Percentiles rank a stretch among this genome's conserved stretches.
Evolutionary conservation across 208 protist species (phyloP).

Genomic region (Naegleria lovaniensis): DNA sequence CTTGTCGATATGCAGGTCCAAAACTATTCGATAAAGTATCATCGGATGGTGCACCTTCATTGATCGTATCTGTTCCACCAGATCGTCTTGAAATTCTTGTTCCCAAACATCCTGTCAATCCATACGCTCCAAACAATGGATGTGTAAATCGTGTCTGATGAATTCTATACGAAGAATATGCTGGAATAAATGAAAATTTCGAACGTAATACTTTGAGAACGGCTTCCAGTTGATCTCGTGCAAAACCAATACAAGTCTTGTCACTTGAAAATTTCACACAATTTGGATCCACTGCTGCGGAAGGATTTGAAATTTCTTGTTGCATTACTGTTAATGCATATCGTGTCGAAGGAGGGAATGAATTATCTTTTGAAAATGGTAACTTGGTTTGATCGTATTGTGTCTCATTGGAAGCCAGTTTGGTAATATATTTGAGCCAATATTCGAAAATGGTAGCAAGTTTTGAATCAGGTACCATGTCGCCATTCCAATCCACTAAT

Average conservation of each 20-base stretch:
- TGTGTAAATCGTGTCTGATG: constrained; percentile 1
- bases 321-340: background rate
- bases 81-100: background rate
- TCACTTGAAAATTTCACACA: background rate
- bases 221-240: background rate
- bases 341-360: background rate
- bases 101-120: background rate
- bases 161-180: background rate
- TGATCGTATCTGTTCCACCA: background rate
- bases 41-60: background rate
- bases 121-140: background rate
- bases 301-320: background rate
- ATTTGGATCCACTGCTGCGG: background rate
- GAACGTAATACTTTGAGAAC: background rate
- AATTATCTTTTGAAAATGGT: background rate
- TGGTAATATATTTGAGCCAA: background rate
- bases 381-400: background rate
- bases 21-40: background rate
- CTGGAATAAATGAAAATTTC: background rate
- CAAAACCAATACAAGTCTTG: background rate
- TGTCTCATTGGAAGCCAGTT: background rate
- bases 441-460: background rate
- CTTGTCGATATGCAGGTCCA: background rate
- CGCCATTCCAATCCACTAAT: background rate
- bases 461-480: background rate